Base-by-base conservation (phyloP, 495 filamentous ascomycete species). In the Hypoxylon lienhwacheense region DNA sequence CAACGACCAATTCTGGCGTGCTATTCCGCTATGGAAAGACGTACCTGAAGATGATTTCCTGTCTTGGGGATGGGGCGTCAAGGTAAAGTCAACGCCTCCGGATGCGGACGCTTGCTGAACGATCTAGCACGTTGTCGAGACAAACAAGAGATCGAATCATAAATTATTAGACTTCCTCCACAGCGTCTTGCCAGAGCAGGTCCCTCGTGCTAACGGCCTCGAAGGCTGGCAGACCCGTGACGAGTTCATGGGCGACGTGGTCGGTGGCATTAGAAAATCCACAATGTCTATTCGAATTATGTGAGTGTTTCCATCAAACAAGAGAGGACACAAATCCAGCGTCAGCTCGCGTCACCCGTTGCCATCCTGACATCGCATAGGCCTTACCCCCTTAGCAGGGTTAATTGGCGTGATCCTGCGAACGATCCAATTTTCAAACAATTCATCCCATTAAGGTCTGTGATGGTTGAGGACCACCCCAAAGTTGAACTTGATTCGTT, bases 381-480 rank as follows among this genome's bases (percentile, higher is more conserved):
- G 33, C 81, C 81, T 19, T 78, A 85, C 50, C 71, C 81, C 7
- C 52, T 82, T 15, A 75, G 73, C 36, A 64, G 71, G 4, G 71
- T 82, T 17, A 70, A 85, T 55, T 85, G 81, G 81, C 41, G 48
- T 1, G 68, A 79, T 40, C 76, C 81, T 7, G 69, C 79, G 8
- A 73, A 78, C 43, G 80, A 83, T 37, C 80, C 79, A 10, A 67
- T 84, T 5, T 70, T 76, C 5, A 63, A 68, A 10, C 81, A 85
- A 47, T 85, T 82, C 54, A 55, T 83, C 14, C 78, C 80, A 0
- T 58, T 80, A 42, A 68, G 66, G 22, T 80, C 79, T 3, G 49
- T 70, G 12, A 73, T 81, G 63, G 39, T 75, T 5, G 62, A 67
- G 0, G 77, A 83, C 49, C 81, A 82, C 46, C 75, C 73, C 0